These are phyloP conservation scores for Calocybe indica DNA, from an alignment of 768 basidiomycete genomes.

Conservation along the genomic window DNA sequence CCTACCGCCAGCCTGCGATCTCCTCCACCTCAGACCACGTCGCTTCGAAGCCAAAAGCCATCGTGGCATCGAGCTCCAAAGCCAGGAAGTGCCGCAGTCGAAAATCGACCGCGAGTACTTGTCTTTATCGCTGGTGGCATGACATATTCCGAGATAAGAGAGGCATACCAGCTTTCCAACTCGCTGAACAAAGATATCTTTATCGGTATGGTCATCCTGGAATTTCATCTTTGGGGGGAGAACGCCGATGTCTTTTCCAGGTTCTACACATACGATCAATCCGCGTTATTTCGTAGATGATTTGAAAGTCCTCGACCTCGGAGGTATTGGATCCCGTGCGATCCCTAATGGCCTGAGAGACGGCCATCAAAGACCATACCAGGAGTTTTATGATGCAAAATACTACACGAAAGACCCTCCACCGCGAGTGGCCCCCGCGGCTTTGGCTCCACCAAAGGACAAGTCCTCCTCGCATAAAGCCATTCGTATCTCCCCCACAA, in stretches of 20 bases:
- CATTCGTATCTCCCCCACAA: constrained; percentile 46
- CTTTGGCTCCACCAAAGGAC: constrained; percentile 26
- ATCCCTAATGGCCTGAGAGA: constrained; percentile 65
- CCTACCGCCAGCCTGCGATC: constrained; percentile 40
- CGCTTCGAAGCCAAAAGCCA: constrained; percentile 84
- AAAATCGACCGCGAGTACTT: constrained; percentile 71
- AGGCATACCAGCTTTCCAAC: constrained; percentile 75
- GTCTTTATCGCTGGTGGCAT: constrained; percentile 93
- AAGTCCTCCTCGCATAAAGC: constrained; percentile 21
- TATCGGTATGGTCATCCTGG: constrained; percentile 57
- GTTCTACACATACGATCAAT: constrained; percentile 84
- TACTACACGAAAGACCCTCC: constrained; percentile 67
- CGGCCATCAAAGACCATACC: constrained; percentile 44
- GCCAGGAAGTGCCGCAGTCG: constrained; percentile 36
- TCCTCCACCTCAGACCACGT: constrained; percentile 55
- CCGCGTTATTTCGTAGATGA: constrained; percentile 85
- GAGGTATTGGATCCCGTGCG: constrained; percentile 76
- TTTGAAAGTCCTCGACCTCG: constrained; percentile 78
- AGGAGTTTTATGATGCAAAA: constrained; percentile 76
- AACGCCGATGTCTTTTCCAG: constrained; percentile 29
- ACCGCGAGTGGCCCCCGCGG: constrained; percentile 32
- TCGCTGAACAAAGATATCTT: constrained; percentile 81
- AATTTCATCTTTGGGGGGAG: background rate
- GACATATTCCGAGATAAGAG: constrained; percentile 93
- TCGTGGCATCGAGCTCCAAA: constrained; percentile 81